Base-by-base conservation (phyloP, 2,329 filamentous ascomycete genomes). In the Penicillium sp. region DNA sequence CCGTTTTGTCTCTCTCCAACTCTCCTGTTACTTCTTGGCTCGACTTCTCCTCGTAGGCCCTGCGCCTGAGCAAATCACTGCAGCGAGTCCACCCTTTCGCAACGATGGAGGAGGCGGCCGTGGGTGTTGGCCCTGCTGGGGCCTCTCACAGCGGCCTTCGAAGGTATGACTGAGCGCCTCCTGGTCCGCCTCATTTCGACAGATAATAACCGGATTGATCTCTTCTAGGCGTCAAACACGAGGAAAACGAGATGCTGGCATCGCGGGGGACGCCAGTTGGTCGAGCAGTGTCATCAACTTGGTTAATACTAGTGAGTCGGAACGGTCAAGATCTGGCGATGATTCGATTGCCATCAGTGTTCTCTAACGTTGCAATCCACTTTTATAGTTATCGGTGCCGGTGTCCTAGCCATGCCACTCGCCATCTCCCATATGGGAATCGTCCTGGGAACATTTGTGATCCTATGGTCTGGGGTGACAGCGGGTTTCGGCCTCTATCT, bases 361-460 rank as follows among this genome's bases (percentile, higher is more conserved):
- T n/a, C 19, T 28, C 55, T 70, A 28, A 67, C 44, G 6, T 9
- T 24, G 13, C 6, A 11, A 33, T 49, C 9, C n/a, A 26, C 29
- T 42, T n/a, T 19, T 23, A 23, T 67, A 94, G 91, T 99, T 68
- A 86, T 99, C 60, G 94, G 94, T 52, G 93, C 94, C 31, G 94
- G 94, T 50, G 92, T 95, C 2, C 85, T 99, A 37, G 94, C 93
- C 45, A 89, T 97, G 92, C 93, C 93, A n/a, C 87, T 91, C 5
- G 93, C 94, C 40, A 86, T 99, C 75, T 94, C 92, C 13, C 92
- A 96, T 68, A 96, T 97, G 86, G 94, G 94, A 67, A 92, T 99
- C 63, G 79, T 90, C 60, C 83, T 97, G 28, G 94, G 94, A 39
- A 83, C 87, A 29, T 77, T 92, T 51, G 85, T 97, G 39, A 94